Evolutionary conservation across 75 land plant genomes (phyloP).

Genomic region (Azolla pinnata): DNA sequence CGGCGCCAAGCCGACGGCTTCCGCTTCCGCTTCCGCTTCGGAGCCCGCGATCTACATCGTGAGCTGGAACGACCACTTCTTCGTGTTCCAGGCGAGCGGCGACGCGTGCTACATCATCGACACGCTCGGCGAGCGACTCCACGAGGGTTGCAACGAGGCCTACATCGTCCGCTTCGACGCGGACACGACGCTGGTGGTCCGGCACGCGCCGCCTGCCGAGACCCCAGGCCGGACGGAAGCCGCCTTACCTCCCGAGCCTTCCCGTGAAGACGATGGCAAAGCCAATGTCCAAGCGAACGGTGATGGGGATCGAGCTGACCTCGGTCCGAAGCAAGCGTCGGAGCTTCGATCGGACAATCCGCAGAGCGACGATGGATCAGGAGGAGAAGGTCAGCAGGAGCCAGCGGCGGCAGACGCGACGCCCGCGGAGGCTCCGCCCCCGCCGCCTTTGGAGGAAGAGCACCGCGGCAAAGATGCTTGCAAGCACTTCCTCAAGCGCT

Average conservation of each 20-base stretch:
- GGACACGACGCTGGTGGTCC: constrained; percentile 9
- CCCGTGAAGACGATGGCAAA: not conserved
- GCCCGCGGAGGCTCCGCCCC: not conserved
- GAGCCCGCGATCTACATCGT: constrained; percentile 52
- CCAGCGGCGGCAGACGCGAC: constrained; percentile 12
- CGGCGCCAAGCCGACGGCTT: not conserved
- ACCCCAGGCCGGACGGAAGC: not conserved
- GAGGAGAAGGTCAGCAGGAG: not conserved
- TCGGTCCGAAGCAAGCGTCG: not conserved
- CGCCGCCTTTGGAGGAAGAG: constrained; percentile 1
- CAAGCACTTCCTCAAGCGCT: constrained; percentile 37
- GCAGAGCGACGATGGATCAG: not conserved
- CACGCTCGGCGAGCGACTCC: constrained; percentile 55
- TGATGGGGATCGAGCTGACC: not conserved
- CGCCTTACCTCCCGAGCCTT: not conserved
- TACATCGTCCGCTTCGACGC: constrained; percentile 54
- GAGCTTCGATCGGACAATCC: not conserved
- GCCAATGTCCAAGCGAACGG: not conserved
- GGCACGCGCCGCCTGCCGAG: not conserved
- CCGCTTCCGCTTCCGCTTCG: not conserved
- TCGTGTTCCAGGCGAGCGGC: constrained; percentile 47
- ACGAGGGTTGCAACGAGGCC: constrained; percentile 64
- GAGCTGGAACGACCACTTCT: constrained; percentile 85
- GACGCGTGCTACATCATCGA: constrained; percentile 50
- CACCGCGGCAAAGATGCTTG: constrained; percentile 28